phyloP scores from a whole-genome alignment of 1,284 basidiomycete genomes.

The Rhodotorula glutinis region DNA sequence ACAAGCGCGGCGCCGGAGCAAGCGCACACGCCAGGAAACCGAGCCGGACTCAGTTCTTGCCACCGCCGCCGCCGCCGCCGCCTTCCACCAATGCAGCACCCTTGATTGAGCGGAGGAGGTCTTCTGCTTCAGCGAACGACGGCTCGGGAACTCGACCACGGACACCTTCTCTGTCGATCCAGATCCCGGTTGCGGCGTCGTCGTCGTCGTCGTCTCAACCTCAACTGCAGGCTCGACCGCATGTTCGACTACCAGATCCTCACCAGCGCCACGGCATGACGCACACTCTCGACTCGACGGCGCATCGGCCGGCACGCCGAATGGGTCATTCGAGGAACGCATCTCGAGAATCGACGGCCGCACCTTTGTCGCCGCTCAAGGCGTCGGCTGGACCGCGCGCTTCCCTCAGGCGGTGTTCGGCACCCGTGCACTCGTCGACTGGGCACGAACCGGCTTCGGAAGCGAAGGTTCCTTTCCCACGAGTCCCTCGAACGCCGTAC shows the following conservation, averaged over 20 bases:
- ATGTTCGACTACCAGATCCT: too few relatives aligned
- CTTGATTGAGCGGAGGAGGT: too few relatives aligned
- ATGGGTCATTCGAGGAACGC: not conserved
- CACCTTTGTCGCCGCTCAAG: not conserved
- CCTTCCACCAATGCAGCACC: too few relatives aligned
- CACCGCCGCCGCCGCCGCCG: not conserved
- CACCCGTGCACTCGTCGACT: not conserved
- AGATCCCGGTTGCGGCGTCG: not conserved
- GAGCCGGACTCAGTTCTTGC: not conserved
- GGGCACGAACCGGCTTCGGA: too few relatives aligned
- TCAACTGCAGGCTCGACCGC: not conserved
- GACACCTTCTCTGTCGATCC: constrained; percentile 10
- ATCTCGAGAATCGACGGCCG: not conserved
- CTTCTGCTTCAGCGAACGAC: too few relatives aligned
- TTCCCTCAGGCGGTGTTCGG: too few relatives aligned
- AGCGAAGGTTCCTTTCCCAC: not conserved
- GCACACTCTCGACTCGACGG: not conserved
- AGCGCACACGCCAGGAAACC: not conserved
- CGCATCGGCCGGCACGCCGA: not conserved
- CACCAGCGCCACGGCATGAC: not conserved
- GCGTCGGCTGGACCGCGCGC: too few relatives aligned
- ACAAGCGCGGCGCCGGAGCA: too few relatives aligned
- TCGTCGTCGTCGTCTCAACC: not conserved
- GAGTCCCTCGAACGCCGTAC: not conserved
- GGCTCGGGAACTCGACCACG: not conserved